A percentile compares a stretch with the other conserved stretches of the same genome.
Conservation (phyloP, 1,284 basidiomycete species). For the Rhodotorula sp. region DNA sequence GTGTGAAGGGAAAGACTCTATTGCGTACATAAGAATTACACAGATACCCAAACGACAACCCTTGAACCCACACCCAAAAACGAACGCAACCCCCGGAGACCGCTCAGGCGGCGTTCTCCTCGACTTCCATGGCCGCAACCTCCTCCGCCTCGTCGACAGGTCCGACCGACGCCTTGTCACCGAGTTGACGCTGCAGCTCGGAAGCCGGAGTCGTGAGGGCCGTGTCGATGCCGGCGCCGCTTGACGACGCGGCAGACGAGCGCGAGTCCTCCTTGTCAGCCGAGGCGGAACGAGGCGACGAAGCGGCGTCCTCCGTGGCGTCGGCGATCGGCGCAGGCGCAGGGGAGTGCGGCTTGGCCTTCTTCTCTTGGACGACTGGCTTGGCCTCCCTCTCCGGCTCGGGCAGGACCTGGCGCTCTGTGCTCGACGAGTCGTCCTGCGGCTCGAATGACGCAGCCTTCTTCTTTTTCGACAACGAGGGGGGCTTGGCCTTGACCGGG, state of each 20-base stretch:
- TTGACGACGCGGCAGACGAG: background rate
- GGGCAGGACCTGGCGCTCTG: background rate
- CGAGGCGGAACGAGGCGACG: background rate
- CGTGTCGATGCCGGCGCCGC: background rate
- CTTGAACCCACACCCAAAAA: no score
- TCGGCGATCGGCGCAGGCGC: no score
- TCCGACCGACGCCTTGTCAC: background rate
- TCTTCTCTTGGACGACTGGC: no score
- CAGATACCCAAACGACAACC: no score
- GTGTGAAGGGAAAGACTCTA: no score
- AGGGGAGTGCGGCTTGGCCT: background rate
- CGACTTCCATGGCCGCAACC: background rate
- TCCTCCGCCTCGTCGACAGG: background rate
- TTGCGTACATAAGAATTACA: no score
- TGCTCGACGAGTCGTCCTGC: background rate
- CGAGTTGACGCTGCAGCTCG: constrained; percentile 1
- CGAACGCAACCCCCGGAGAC: no score
- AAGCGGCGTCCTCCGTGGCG: background rate
- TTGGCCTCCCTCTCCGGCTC: no score
- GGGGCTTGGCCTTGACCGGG: background rate
- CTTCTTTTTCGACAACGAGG: no score
- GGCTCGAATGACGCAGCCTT: no score
- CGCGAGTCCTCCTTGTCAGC: background rate
- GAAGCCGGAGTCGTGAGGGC: constrained; percentile 8
- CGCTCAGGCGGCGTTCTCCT: background rate